Evolutionary conservation across 768 basidiomycete species (phyloP), one percentile per base, ranked within the genome.

Genomic region (Kwoniella dendrophila): DNA sequence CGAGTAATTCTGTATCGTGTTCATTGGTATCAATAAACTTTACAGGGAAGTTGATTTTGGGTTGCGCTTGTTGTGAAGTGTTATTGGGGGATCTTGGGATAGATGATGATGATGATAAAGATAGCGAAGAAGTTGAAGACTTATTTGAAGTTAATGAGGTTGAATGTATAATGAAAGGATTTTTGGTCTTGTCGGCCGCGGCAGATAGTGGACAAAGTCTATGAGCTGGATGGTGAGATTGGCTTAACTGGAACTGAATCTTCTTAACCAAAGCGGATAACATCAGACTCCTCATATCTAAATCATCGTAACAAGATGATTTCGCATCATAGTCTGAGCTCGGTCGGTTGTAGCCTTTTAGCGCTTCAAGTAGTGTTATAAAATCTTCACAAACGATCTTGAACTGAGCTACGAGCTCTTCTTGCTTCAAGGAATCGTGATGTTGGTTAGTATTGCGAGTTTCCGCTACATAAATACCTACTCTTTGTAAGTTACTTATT

Each of bases 141-240:
- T 20, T 18, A 22, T 49, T 18, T 8, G 47, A 30, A 0, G 44
- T n/a, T 14, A 49, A 16, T 30, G 49, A 51, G 11, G 59, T 63
- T 2, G 71, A 38, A 20, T 68, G 72, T 1, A 73, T n/a, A 56
- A 69, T 38, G 48, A 73, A 70, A 2, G 72, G 72, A 48, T 70
- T 66, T 4, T 36, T 29, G 36, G 22, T 16, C 38, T 54, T 34
- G 49, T 18, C 34, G 14, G 29, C 10, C 1, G 7, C 4, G 22
- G 33, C 4, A 40, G 34, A 36, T 33, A 43, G 6, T 10, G 41
- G 20, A 43, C 20, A 43, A 43, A 20, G 7, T 20, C 12, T 14
- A 43, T 18, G 36, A 38, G 36, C 8, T 8, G 8, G 36, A 38
- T 8, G 36, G 18, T 38, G 36, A 18, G 36, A 38, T 8, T 38